Percentiles rank a stretch among this genome's conserved stretches.
Evolutionary conservation across 2,329 filamentous ascomycete species (phyloP).

Genomic region (Elsinoe fawcettii): DNA sequence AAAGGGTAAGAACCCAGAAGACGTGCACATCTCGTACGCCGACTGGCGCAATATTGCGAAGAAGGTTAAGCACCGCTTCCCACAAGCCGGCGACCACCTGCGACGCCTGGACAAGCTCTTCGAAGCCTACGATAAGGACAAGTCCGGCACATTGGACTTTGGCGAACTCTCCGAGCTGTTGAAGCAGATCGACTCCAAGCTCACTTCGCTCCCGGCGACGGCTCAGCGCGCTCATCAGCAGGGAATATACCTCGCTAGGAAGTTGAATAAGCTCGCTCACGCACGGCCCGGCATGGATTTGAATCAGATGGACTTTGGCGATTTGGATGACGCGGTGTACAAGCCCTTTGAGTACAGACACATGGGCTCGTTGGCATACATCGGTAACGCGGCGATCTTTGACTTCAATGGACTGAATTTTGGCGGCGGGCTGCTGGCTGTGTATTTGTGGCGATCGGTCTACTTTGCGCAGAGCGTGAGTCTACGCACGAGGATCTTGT

Average conservation of each 20-base stretch:
- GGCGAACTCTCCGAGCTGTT: conserved; percentile 83
- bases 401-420: conserved; percentile 75
- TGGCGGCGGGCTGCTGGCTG: conserved; percentile 78
- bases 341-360: conserved; percentile 92
- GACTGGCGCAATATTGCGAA: conserved; percentile 84
- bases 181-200: conserved; percentile 84
- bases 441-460: conserved; percentile 91
- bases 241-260: conserved; percentile 82
- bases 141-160: conserved; percentile 88
- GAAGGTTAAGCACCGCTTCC: conserved; percentile 80
- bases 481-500: conserved; percentile 73
- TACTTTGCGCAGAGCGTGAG: conserved; percentile 98
- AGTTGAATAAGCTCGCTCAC: conserved; percentile 85
- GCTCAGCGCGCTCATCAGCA: conserved; percentile 96
- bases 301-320: conserved; percentile 80
- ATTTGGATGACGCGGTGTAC: conserved; percentile 86
- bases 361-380: conserved; percentile 83
- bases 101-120: conserved; percentile 88
- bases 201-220: conserved; percentile 89
- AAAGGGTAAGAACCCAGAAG: conserved; percentile 80
- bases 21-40: conserved; percentile 73
- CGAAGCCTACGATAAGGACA: conserved; percentile 83
- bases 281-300: conserved; percentile 64
- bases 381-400: conserved; percentile 94
- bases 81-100: conserved; percentile 80